Evolutionary conservation across 164 flowering plant genomes (phyloP).

Genomic region (Taxillus chinensis): DNA sequence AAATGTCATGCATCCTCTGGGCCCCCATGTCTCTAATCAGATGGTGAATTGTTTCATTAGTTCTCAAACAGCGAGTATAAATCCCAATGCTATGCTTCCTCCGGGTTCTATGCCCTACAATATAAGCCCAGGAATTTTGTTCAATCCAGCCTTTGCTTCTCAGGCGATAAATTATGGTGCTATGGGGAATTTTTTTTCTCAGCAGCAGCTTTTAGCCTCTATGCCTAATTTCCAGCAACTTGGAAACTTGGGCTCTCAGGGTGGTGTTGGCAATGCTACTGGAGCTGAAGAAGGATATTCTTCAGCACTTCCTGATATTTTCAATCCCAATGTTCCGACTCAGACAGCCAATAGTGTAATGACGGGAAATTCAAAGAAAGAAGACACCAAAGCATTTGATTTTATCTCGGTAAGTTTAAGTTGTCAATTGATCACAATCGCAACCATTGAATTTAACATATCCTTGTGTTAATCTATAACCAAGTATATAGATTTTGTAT

Average conservation of each 20-base stretch:
- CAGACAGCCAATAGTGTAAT: constrained; percentile 28
- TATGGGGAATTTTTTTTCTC: constrained; percentile 64
- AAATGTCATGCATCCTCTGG: constrained; percentile 36
- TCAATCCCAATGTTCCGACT: constrained; percentile 40
- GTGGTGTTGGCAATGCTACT: constrained; percentile 20
- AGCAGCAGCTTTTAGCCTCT: constrained; percentile 71
- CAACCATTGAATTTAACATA: not conserved
- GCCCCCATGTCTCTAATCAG: constrained; percentile 8
- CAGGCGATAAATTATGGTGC: constrained; percentile 56
- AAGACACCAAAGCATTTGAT: constrained; percentile 89
- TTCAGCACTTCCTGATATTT: constrained; percentile 70
- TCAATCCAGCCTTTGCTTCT: constrained; percentile 48
- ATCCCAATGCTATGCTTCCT: constrained; percentile 37
- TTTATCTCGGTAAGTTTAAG: constrained; percentile 73
- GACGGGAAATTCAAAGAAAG: constrained; percentile 62
- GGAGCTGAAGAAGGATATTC: constrained; percentile 43
- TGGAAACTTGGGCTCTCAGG: constrained; percentile 38
- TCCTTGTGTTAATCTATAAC: not conserved
- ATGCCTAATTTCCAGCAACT: constrained; percentile 73
- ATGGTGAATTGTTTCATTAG: no score
- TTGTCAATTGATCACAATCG: not conserved
- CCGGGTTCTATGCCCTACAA: constrained; percentile 42
- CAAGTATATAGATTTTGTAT: no score
- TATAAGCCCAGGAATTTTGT: constrained; percentile 50
- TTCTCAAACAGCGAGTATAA: constrained; percentile 28